Percentiles rank a stretch among this genome's conserved stretches.
Evolutionary conservation across 495 filamentous ascomycete genomes (phyloP).

Genomic region (Usnea hakonensis): DNA sequence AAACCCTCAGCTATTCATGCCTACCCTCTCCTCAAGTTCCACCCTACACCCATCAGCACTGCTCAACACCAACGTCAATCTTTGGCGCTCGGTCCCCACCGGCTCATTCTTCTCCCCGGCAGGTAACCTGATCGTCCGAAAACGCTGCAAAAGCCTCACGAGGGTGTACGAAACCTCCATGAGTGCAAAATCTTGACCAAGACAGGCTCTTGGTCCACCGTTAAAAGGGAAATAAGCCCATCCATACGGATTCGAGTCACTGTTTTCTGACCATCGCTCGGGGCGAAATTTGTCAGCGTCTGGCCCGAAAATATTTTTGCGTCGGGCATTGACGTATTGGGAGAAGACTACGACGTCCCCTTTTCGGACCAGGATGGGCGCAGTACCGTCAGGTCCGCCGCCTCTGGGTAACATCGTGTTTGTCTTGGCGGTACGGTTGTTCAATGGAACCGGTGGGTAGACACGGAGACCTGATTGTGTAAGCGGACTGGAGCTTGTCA

Average conservation of each 20-base stretch:
- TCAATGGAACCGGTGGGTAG: constrained; percentile 68
- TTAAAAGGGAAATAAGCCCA: constrained; percentile 68
- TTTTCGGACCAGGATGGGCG: constrained; percentile 56
- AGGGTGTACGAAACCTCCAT: constrained; percentile 41
- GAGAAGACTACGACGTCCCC: constrained; percentile 34
- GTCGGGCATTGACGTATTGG: constrained; percentile 25
- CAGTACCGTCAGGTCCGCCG: constrained; percentile 58
- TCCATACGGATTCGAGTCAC: constrained; percentile 20
- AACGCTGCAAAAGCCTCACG: constrained; percentile 40
- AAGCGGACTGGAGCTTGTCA: background rate
- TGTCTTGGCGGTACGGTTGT: constrained; percentile 56
- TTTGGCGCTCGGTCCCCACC: constrained; percentile 17
- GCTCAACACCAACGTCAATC: constrained; percentile 19
- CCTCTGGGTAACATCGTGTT: constrained; percentile 66
- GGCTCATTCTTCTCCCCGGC: constrained; percentile 23
- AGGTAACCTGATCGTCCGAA: constrained; percentile 26
- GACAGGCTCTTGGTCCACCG: constrained; percentile 42
- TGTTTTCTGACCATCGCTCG: constrained; percentile 34
- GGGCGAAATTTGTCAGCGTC: constrained; percentile 35
- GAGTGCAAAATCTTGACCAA: constrained; percentile 46
- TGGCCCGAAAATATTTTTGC: constrained; percentile 19
- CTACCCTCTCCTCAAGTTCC: background rate
- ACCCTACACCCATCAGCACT: constrained; percentile 26
- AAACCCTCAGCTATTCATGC: background rate
- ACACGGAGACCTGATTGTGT: constrained; percentile 42